Base-by-base conservation (phyloP, 495 filamentous ascomycete genomes). In the Bombardia bombarda region DNA sequence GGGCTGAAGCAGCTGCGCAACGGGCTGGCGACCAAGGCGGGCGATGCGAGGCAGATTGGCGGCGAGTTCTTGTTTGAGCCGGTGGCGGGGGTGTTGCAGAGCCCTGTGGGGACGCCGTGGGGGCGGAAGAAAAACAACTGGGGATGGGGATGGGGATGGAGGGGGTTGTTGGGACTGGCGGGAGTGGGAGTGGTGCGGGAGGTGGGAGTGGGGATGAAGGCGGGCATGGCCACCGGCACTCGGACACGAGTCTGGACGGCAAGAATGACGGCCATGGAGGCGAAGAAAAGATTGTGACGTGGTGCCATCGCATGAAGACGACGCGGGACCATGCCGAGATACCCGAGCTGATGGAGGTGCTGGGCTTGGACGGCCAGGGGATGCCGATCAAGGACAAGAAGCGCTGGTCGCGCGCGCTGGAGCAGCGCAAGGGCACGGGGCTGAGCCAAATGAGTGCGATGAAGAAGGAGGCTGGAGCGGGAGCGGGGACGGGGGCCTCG, bases 231-330 rank as follows among this genome's bases (percentile, higher is more conserved):
- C 22, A 28, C 37, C 34, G 40, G 7, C 13, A 23, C 44, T 34
- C 32, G 20, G 53, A 57, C 28, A 44, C 52, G 8, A 63, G 57
- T 16, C 26, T 61, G 33, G 42, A 60, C 31, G 47, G 46, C 8
- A 58, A 58, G 48, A 48, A 50, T 3, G 60, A 44, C 22, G 28
- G 17, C n/a, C 25, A 21, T 8, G 53, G 40, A 3, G 55, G 46
- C 12, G 49, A 73, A 50, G 73, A 75, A 32, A 82, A 80, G 55
- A 57, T 63, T 33, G 74, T 85, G 1, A 76, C 74, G 2, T 94
- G 88, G 87, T 89, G 83, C 52, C 84, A 89, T 62, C 73, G 88
- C 3, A 95, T 95, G 87, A 66, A 66, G 51, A 84, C 75, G 40
- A 89, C 85, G 20, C 58, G 87, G 31, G 86, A 88, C 52, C 89